phyloP scores from a whole-genome alignment of 768 basidiomycete species.

The Neoboletus subvelutipes region DNA sequence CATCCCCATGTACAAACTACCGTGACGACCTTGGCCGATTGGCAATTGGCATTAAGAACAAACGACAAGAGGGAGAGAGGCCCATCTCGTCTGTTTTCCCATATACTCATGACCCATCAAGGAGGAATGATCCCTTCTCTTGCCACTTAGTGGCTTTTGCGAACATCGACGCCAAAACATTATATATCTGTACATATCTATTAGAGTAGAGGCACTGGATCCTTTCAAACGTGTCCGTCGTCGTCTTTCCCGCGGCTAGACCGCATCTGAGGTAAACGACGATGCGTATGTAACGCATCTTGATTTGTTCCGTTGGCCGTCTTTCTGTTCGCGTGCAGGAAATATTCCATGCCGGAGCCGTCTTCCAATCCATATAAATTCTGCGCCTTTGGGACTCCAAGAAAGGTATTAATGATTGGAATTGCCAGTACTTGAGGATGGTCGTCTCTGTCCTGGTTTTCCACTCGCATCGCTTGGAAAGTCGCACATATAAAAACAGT shows the following conservation, averaged over 20 bases:
- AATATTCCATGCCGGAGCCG: not conserved
- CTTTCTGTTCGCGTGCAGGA: not conserved
- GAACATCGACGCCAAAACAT: not conserved
- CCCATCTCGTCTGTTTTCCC: not conserved
- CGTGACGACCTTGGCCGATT: not conserved
- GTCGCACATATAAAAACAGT: not conserved
- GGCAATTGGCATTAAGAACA: too few relatives aligned
- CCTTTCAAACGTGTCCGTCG: not conserved
- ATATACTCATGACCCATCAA: too few relatives aligned
- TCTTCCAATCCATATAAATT: too few relatives aligned
- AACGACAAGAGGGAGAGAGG: too few relatives aligned
- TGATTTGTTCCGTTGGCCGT: not conserved
- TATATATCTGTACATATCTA: not conserved
- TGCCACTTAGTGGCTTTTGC: not conserved
- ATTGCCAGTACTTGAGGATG: not conserved
- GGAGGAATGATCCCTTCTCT: not conserved
- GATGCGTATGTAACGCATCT: not conserved
- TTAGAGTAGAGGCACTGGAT: not conserved
- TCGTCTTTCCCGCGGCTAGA: not conserved
- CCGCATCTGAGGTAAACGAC: not conserved
- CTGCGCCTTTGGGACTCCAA: too few relatives aligned
- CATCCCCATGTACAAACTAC: not conserved
- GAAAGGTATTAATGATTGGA: too few relatives aligned
- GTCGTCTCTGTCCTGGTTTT: not conserved
- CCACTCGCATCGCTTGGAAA: not conserved